phyloP scores from a whole-genome alignment of 495 filamentous ascomycete genomes.

The Penicillium turbatum region DNA sequence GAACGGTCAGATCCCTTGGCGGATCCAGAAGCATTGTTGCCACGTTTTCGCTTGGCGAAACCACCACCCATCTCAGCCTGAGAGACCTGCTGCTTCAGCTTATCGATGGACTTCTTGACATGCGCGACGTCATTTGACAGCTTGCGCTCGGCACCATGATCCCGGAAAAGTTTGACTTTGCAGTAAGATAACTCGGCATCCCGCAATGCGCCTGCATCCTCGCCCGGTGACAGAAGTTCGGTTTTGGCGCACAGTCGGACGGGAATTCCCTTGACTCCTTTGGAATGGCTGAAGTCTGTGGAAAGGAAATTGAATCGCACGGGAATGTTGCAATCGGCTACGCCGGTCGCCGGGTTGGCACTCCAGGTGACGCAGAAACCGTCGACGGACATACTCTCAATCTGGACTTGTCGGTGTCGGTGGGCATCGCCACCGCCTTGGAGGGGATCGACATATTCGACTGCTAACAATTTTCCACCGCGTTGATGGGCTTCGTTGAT shows the following conservation, averaged over 20 bases:
- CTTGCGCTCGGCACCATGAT: conserved; percentile 94
- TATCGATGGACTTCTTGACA: conserved; percentile 91
- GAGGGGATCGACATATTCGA: conserved; percentile 82
- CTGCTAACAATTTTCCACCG: conserved; percentile 81
- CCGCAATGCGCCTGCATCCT: conserved; percentile 40
- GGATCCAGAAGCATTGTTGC: conserved; percentile 50
- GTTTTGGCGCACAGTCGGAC: conserved; percentile 91
- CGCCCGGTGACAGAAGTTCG: conserved; percentile 48
- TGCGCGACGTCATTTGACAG: conserved; percentile 90
- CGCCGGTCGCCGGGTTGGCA: conserved; percentile 52
- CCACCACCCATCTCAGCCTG: conserved; percentile 87
- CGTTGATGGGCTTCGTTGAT: conserved; percentile 85
- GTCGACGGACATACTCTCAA: conserved; percentile 83
- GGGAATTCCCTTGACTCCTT: conserved; percentile 94
- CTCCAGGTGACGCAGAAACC: conserved; percentile 90
- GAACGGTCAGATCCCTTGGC: conserved; percentile 47
- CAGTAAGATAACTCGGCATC: conserved; percentile 78
- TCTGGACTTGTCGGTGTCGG: conserved; percentile 67
- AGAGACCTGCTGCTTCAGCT: conserved; percentile 83
- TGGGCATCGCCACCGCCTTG: conserved; percentile 66
- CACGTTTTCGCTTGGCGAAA: conserved; percentile 80
- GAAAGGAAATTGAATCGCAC: conserved; percentile 98
- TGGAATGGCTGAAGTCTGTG: conserved; percentile 96
- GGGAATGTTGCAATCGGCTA: conserved; percentile 70
- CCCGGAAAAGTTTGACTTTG: conserved; percentile 94